Conservation (phyloP, 2,329 filamentous ascomycete species). For the Drechslerella coelobrocha region DNA sequence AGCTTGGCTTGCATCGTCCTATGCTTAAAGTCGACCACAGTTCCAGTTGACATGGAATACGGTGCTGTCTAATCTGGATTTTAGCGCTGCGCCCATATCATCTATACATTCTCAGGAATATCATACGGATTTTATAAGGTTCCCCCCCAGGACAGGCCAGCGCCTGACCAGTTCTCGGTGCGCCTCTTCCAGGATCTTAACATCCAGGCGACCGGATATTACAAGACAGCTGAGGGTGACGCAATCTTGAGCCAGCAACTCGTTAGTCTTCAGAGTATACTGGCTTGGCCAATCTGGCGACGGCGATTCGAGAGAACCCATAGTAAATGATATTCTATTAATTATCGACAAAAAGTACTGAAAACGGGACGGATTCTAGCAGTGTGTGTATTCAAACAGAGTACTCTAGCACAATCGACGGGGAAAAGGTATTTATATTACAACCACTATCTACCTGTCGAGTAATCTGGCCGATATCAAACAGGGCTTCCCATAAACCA, state of each 20-base stretch:
- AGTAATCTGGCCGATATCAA: too few relatives aligned
- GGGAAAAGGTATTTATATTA: too few relatives aligned
- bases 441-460: too few relatives aligned
- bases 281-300: slow-evolving; percentile 19
- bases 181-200: slow-evolving; percentile 17
- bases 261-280: slow-evolving; percentile 37
- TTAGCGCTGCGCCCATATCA: not conserved
- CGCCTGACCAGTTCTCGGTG: slow-evolving; percentile 20
- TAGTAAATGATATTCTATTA: too few relatives aligned
- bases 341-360: too few relatives aligned
- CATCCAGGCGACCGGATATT: slow-evolving; percentile 24
- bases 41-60: slow-evolving; percentile 27
- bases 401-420: too few relatives aligned
- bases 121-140: slow-evolving; percentile 22
- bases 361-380: too few relatives aligned
- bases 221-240: slow-evolving; percentile 24
- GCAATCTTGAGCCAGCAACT: slow-evolving; percentile 35
- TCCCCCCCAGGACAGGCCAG: slow-evolving; percentile 33
- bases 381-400: too few relatives aligned
- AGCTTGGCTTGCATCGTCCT: slow-evolving; percentile 7
- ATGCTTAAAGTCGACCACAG: slow-evolving; percentile 26
- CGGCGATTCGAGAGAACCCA: too few relatives aligned
- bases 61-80: slow-evolving; percentile 14
- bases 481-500: too few relatives aligned
- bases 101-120: too few relatives aligned